Evolutionary conservation across 179 eudicot genomes (phyloP).

Genomic region (Amaranthus tricolor): DNA sequence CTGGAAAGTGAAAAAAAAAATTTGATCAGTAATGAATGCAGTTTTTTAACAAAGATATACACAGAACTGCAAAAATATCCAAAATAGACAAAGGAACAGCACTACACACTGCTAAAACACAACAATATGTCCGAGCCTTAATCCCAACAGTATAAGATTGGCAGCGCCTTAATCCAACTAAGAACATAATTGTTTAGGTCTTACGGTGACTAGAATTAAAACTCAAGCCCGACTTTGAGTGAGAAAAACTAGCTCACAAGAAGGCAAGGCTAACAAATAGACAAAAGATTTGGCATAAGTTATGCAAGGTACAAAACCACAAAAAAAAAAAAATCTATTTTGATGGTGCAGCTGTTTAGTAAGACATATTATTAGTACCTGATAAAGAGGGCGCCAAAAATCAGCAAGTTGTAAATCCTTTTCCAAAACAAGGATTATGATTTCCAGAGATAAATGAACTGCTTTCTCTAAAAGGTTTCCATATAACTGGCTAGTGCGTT

Average conservation of each 20-base stretch:
- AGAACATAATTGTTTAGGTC: no score
- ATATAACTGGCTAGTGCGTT: slow-evolving; percentile 82
- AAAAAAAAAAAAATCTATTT: background rate
- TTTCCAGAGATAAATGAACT: slow-evolving; percentile 74
- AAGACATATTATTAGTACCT: slow-evolving; percentile 40
- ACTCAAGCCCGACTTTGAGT: no score
- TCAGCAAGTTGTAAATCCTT: slow-evolving; percentile 81
- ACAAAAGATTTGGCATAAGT: background rate
- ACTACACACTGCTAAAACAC: background rate
- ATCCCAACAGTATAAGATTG: no score
- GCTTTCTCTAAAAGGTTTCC: slow-evolving; percentile 86
- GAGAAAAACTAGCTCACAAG: no score
- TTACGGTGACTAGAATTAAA: no score
- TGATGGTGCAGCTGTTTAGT: background rate
- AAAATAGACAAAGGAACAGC: background rate
- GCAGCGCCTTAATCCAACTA: no score
- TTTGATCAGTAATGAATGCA: background rate
- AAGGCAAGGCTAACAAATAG: background rate
- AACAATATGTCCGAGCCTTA: background rate
- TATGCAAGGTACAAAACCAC: background rate
- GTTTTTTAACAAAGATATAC: slow-evolving; percentile 4
- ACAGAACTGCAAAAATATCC: background rate
- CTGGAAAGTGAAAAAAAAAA: slow-evolving; percentile 38
- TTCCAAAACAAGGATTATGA: slow-evolving; percentile 70
- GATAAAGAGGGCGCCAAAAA: slow-evolving; percentile 94